These are phyloP conservation scores for Houttuynia cordata DNA, from an alignment of 164 flowering plant species.

Conservation along the genomic window DNA sequence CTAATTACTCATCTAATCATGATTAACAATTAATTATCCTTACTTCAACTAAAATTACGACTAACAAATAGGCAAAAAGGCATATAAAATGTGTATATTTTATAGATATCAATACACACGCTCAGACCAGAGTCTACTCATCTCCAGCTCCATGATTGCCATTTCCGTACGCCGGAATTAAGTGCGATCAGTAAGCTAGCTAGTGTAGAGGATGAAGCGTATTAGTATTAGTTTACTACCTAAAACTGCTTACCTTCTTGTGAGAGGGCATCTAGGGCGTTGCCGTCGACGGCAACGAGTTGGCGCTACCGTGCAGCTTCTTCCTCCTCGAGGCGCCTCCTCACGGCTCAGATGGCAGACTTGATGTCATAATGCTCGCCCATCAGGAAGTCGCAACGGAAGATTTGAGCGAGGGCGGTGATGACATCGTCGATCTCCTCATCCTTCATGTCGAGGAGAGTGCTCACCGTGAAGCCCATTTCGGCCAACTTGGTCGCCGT, in stretches of 20 bases:
- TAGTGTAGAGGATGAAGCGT: too few species aligned
- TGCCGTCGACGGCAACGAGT: conserved; percentile 22
- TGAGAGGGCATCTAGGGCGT: conserved; percentile 73
- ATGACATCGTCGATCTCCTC: conserved; percentile 96
- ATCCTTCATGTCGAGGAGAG: conserved; percentile 82
- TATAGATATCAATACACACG: too few species aligned
- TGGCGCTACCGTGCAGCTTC: conserved; percentile 25
- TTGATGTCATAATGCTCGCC: conserved; percentile 93
- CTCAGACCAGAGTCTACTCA: too few species aligned
- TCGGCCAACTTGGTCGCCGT: conserved; percentile 87
- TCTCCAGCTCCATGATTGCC: too few species aligned
- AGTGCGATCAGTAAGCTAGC: too few species aligned
- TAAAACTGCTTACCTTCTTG: conserved; percentile 70
- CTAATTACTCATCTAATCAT: too few species aligned
- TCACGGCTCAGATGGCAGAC: conserved; percentile 81
- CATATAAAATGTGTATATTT: too few species aligned
- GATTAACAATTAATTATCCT: too few species aligned
- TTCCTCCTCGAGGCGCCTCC: conserved; percentile 64
- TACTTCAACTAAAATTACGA: too few species aligned
- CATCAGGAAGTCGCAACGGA: conserved; percentile 80
- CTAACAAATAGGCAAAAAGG: too few species aligned
- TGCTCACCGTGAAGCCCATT: conserved; percentile 85
- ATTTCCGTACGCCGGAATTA: too few species aligned
- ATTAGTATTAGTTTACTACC: too few species aligned
- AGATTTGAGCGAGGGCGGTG: conserved; percentile 68